Percentiles rank a stretch among this genome's conserved stretches.
phyloP scores from a whole-genome alignment of 2,329 filamentous ascomycete genomes.

The Ceratocystis diversiconidia region DNA sequence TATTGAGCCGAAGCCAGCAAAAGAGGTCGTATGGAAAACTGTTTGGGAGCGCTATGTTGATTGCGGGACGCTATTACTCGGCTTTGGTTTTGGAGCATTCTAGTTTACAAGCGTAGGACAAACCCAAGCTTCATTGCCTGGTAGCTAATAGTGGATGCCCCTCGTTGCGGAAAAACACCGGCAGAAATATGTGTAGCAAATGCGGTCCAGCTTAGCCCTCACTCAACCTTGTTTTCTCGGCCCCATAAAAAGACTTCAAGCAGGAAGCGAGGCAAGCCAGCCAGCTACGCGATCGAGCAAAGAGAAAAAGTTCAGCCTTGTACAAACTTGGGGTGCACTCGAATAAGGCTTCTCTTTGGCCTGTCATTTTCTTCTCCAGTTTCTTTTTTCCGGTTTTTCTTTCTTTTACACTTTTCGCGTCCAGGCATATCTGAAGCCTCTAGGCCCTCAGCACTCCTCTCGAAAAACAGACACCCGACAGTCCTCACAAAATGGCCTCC shows the following conservation, averaged over 20 bases:
- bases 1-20: not conserved
- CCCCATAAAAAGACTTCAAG: constrained; percentile 15
- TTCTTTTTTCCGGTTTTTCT: not conserved
- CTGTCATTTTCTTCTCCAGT: not conserved
- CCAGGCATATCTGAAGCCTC: constrained; percentile 5
- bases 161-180: constrained; percentile 8
- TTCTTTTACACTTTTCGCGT: not conserved
- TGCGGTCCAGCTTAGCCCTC: not conserved
- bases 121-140: not conserved
- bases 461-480: not conserved
- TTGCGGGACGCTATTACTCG: not conserved
- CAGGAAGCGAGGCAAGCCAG: constrained; percentile 6
- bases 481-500: constrained; percentile 53
- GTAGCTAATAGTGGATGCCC: constrained; percentile 2
- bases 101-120: not conserved
- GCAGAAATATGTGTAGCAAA: not conserved
- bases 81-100: too few species aligned
- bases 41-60: not conserved
- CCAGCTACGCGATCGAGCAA: not conserved
- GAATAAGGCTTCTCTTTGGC: constrained; percentile 4
- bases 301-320: constrained; percentile 17
- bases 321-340: not conserved
- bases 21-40: not conserved
- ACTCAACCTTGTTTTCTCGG: not conserved
- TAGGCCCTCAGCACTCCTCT: not conserved